These are phyloP conservation scores for Acer saccharum DNA, from an alignment of 345 rosid genomes.

Conservation along the genomic window DNA sequence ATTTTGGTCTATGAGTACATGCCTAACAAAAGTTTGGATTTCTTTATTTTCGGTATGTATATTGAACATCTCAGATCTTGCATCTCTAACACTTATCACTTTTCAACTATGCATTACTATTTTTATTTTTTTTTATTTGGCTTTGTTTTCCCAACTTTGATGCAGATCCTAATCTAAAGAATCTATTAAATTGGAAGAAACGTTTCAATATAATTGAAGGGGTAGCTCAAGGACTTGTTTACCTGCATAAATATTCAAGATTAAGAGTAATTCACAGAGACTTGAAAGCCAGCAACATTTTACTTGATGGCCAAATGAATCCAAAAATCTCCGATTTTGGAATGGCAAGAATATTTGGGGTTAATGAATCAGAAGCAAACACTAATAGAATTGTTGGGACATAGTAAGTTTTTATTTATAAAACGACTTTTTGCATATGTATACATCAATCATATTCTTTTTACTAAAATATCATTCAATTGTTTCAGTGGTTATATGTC, in stretches of 20 bases:
- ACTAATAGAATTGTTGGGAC: background rate
- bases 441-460: no score
- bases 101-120: no score
- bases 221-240: constrained; percentile 10
- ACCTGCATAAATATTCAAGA: background rate
- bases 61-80: no score
- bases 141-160: background rate
- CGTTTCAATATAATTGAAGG: constrained; percentile 11
- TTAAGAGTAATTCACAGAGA: background rate
- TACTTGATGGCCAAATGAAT: constrained; percentile 11
- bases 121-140: no score
- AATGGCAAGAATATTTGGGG: constrained; percentile 4
- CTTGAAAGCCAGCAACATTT: constrained; percentile 6
- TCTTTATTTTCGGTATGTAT: background rate
- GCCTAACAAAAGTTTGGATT: no score
- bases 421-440: no score
- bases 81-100: no score
- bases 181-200: background rate
- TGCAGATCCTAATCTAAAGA: background rate
- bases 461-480: no score
- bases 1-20: no score
- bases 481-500: no score
- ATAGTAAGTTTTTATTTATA: constrained; percentile 2
- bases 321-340: constrained; percentile 11
- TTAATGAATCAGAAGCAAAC: no score